Evolutionary conservation across 371 early-diverging fungal species (phyloP), one percentile per base, ranked within the genome.

Genomic region (Circinella minor): DNA sequence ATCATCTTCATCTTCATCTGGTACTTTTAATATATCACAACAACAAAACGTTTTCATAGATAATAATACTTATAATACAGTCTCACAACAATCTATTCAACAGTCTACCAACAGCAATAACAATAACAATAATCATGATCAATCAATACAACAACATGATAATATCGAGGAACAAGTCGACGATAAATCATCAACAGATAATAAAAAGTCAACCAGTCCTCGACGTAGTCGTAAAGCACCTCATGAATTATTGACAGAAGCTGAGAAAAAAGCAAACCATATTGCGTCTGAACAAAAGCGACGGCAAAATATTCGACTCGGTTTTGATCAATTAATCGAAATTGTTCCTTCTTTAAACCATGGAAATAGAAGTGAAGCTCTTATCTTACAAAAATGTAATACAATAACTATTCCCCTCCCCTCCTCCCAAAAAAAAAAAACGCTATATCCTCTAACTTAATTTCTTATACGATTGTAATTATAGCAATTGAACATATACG

Each of bases 211-310:
- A 51, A 51, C 51, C 7, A 51, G 5, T 17, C 0, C 51, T 43
- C 76, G 77, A 27, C 75, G 78, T 54, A 65, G 74, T 20, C 77
- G 84, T 14, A 84, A 84, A 65, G 77, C 81, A 49, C 80, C 84
- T 37, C 84, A 84, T 70, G 93, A 95, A 72, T 82, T 95, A 17
- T 80, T 97, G 73, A 94, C 96, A 4, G 95, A 94, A 64, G 91
- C 92, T n/a, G 95, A 97, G 74, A 97, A 97, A 79, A 90, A 94
- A 66, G 92, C 95, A 5, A 98, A 97, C 80, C 98, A 98, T 79
- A 97, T 98, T 77, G 94, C 93, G 1, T 93, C 93, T 10, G 97
- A 96, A 78, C 94, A 96, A 75, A 93, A 94, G 75, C 90, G 97
- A 68, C 85, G 97, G 46, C 91, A 92, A 55, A 93, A 92, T 72